Base-by-base conservation (phyloP, 768 basidiomycete genomes). In the Aureoboletus auriporus region DNA sequence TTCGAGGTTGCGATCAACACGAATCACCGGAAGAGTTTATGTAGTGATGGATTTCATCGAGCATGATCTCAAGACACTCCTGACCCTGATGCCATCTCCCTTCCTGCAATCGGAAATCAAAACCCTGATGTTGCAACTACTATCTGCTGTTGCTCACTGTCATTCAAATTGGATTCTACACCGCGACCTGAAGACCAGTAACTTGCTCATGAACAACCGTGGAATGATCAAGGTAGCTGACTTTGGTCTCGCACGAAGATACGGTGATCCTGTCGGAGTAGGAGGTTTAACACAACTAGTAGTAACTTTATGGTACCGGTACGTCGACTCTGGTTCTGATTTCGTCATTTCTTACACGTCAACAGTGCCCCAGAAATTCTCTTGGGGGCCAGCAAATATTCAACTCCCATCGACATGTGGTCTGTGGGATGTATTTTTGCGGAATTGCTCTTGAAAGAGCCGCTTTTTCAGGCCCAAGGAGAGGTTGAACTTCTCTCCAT, bases 11-110 rank as follows among this genome's bases (percentile, higher is more conserved):
- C 26, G 36, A 53, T 46, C 47, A 55, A 49, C 47, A 49, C 34
- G 26, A 42, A 41, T 27, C 17, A 54, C 52, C 57, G 37, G 39
- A 63, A 97, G 96, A 74, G 92, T 98, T 38, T 99, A 94, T 68
- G 94, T 99, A 55, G 96, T 98, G 31, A 96, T 96, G 94, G 93
- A 96, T 67, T 99, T 99, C 64, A 95, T 99, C 64, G 96, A 99
- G 69, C 96, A 99, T 68, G 96, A 99, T 67, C 85, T 99, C 66
- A 99, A 99, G 71, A 88, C 94, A 6, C 79, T 99, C 44, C 78
- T 99, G 49, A 89, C 87, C 23, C 73, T 91, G 52, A 98, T 98
- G 96, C 93, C 94, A 2, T 80, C 87, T 29, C 94, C 96, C 2
- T 99, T 99, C 73, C 74, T 97, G 35, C 93, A 95, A 69, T 95